A percentile compares a stretch with the other conserved stretches of the same genome.
These are phyloP conservation scores for Phytophthora lateralis DNA, from an alignment of 352 stramenopile species.

Conservation along the genomic window DNA sequence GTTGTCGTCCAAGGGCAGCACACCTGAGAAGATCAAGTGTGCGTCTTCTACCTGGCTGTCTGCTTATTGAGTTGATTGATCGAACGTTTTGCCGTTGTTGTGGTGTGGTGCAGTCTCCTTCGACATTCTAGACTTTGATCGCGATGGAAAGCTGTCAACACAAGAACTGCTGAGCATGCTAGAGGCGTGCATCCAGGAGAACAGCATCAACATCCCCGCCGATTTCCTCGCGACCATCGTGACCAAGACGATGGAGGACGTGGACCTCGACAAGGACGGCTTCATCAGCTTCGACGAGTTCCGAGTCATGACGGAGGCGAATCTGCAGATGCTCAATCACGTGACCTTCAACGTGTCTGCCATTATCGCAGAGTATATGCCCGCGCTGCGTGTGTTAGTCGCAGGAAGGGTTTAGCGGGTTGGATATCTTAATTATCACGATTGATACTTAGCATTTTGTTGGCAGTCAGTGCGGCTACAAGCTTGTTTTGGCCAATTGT, in stretches of 20 bases:
- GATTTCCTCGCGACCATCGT: constrained; percentile 71
- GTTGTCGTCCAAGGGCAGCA: constrained; percentile 69
- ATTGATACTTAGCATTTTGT: constrained; percentile 5
- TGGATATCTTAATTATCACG: constrained; percentile 1
- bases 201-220: constrained; percentile 74
- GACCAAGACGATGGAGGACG: constrained; percentile 70
- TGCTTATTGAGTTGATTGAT: neutral
- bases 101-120: constrained; percentile 64
- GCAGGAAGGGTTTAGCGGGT: constrained; percentile 21
- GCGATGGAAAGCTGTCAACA: constrained; percentile 75
- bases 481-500: no score
- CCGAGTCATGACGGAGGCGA: constrained; percentile 55
- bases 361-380: constrained; percentile 81
- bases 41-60: constrained; percentile 10
- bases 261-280: constrained; percentile 68
- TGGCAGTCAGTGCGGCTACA: neutral
- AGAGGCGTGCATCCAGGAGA: constrained; percentile 74
- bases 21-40: constrained; percentile 79
- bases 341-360: constrained; percentile 82
- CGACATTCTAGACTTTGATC: constrained; percentile 75
- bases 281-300: constrained; percentile 85
- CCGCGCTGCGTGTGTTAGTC: constrained; percentile 56
- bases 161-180: constrained; percentile 76
- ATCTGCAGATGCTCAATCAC: constrained; percentile 82
- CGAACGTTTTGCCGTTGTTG: constrained; percentile 1